Evolutionary conservation across 2,329 filamentous ascomycete species (phyloP).

Genomic region (Nemania sp.): DNA sequence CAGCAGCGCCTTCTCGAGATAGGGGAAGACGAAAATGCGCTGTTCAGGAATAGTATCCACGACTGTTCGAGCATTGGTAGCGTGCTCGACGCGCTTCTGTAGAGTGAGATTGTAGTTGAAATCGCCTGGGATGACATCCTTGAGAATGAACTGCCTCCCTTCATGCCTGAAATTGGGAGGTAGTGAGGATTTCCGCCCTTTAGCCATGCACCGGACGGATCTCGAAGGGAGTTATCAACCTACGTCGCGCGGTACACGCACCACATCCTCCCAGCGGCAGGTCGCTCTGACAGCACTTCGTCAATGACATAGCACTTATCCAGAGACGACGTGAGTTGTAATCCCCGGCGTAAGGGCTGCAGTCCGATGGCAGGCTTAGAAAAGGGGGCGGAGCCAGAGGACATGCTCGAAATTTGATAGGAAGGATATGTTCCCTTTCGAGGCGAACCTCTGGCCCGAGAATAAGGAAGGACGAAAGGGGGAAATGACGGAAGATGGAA

Average conservation of each 20-base stretch:
- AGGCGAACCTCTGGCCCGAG: constrained; percentile 10
- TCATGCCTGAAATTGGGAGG: constrained; percentile 13
- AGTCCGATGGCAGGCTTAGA: constrained; percentile 15
- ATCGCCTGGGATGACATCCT: constrained; percentile 17
- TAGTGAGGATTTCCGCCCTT: constrained; percentile 15
- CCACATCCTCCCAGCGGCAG: constrained; percentile 18
- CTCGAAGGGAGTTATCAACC: constrained; percentile 12
- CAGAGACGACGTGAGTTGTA: constrained; percentile 16
- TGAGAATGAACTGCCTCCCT: constrained; percentile 17
- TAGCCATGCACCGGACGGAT: constrained; percentile 15
- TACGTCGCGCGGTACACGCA: constrained; percentile 18
- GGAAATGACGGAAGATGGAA: constrained; percentile 10
- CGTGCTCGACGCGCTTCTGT: constrained; percentile 18
- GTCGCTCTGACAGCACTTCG: constrained; percentile 21
- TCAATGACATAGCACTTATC: constrained; percentile 21
- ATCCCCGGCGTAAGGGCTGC: constrained; percentile 17
- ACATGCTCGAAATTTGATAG: constrained; percentile 13
- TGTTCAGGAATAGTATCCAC: constrained; percentile 18
- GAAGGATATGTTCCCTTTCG: constrained; percentile 13
- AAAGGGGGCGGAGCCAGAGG: constrained; percentile 8
- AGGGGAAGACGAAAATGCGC: constrained; percentile 15
- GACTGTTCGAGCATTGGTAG: constrained; percentile 13
- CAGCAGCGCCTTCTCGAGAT: constrained; percentile 15
- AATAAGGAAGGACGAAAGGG: constrained; percentile 15
- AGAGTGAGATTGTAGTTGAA: constrained; percentile 16